phyloP scores from a whole-genome alignment of 208 protist genomes.

The Trypanosomatidae sp. region DNA sequence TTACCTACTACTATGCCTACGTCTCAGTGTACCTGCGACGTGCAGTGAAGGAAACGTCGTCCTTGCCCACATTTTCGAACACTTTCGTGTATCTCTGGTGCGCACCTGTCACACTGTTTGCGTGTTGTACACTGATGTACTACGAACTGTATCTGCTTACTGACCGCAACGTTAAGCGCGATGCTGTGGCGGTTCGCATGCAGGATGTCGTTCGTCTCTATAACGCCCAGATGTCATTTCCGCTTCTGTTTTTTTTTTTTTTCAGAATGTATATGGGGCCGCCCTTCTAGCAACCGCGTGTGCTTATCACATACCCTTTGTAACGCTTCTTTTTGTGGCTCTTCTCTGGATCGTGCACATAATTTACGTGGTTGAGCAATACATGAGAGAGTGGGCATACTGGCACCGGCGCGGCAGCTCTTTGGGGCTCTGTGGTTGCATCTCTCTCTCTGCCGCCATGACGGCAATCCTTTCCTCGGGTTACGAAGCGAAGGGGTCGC shows the following conservation, averaged over 20 bases:
- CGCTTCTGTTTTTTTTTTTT: slow-evolving; percentile 55
- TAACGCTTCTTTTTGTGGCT: slow-evolving; percentile 46
- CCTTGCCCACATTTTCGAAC: slow-evolving; percentile 30
- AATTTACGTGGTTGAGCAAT: slow-evolving; percentile 39
- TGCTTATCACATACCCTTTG: slow-evolving; percentile 58
- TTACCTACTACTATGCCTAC: slow-evolving; percentile 53
- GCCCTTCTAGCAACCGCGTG: slow-evolving; percentile 51
- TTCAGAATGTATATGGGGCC: slow-evolving; percentile 55
- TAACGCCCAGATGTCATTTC: slow-evolving; percentile 47
- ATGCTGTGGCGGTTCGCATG: slow-evolving; percentile 6
- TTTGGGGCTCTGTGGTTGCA: slow-evolving; percentile 4
- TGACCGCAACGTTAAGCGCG: slow-evolving; percentile 1
- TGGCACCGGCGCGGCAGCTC: slow-evolving; percentile 28
- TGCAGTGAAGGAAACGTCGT: slow-evolving; percentile 13
- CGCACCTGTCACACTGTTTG: slow-evolving; percentile 57
- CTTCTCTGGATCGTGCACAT: slow-evolving; percentile 39
- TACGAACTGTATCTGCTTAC: slow-evolving; percentile 43
- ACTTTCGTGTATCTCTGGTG: slow-evolving; percentile 56
- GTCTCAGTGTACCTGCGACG: slow-evolving; percentile 37
- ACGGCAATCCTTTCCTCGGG: slow-evolving; percentile 10
- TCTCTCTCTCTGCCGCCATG: slow-evolving; percentile 34
- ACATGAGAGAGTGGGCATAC: slow-evolving; percentile 30
- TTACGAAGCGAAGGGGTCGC: background rate
- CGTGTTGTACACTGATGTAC: slow-evolving; percentile 55
- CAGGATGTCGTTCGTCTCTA: slow-evolving; percentile 48